A percentile compares a stretch with the other conserved stretches of the same genome.
Evolutionary conservation across 257 asterid genomes (phyloP).

Genomic region (Solanum chilense): DNA sequence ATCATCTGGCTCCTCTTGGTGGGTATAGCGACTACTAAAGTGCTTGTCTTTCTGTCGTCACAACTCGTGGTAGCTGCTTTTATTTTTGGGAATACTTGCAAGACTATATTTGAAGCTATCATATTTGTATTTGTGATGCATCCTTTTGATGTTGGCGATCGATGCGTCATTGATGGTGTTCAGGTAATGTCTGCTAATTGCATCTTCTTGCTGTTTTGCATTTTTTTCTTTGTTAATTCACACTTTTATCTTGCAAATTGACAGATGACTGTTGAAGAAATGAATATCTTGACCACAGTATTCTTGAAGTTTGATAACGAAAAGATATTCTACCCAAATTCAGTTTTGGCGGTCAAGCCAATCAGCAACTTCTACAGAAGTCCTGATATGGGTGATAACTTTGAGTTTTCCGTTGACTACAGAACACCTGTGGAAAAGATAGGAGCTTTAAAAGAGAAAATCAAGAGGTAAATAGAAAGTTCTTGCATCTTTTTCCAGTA

Average conservation of each 20-base stretch:
- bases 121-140: constrained; percentile 81
- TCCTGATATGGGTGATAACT: constrained; percentile 79
- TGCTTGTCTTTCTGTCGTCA: constrained; percentile 61
- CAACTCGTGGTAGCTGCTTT: constrained; percentile 73
- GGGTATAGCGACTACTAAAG: constrained; percentile 72
- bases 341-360: constrained; percentile 71
- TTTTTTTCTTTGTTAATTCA: background rate
- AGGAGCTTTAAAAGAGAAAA: constrained; percentile 56
- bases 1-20: constrained; percentile 73
- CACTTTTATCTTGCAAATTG: background rate
- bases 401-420: constrained; percentile 73
- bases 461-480: constrained; percentile 40
- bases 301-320: constrained; percentile 56
- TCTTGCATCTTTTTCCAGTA: background rate
- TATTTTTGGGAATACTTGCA: constrained; percentile 91
- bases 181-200: constrained; percentile 37
- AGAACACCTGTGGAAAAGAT: constrained; percentile 64
- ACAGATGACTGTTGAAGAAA: constrained; percentile 84
- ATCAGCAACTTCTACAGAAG: constrained; percentile 84
- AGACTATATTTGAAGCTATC: constrained; percentile 71
- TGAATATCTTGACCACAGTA: constrained; percentile 71
- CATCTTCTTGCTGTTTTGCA: background rate
- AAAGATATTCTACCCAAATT: constrained; percentile 66
- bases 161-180: constrained; percentile 68
- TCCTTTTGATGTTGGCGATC: constrained; percentile 90